Evolutionary conservation across 495 filamentous ascomycete genomes (phyloP).

Genomic region (Aspergillus sclerotioniger): DNA sequence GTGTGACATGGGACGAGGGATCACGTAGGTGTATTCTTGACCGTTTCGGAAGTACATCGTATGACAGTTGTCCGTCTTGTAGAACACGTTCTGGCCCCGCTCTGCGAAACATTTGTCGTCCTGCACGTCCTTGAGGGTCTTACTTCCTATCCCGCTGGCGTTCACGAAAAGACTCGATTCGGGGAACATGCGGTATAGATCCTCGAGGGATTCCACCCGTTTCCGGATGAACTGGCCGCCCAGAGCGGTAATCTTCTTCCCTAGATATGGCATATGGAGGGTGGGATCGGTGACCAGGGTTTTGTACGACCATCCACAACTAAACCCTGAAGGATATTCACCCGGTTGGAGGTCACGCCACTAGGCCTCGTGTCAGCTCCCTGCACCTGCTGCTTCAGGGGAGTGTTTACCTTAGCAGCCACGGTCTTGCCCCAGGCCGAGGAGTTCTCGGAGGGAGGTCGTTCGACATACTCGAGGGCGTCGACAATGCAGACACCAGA

Average conservation of each 20-base stretch:
- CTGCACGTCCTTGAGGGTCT: constrained; percentile 34
- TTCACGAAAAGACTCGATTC: constrained; percentile 44
- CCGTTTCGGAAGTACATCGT: constrained; percentile 45
- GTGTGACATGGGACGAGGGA: constrained; percentile 42
- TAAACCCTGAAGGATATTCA: constrained; percentile 40
- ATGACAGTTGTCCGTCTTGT: constrained; percentile 29
- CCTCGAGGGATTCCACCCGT: constrained; percentile 36
- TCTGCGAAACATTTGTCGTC: constrained; percentile 43
- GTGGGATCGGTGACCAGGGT: constrained; percentile 44
- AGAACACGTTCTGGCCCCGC: constrained; percentile 45
- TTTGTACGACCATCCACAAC: constrained; percentile 40
- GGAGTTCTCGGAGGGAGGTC: constrained; percentile 33
- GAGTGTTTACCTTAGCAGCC: constrained; percentile 33
- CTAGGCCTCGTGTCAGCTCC: constrained; percentile 18
- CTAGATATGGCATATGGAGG: constrained; percentile 41
- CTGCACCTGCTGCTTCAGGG: background rate
- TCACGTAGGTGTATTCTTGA: constrained; percentile 50
- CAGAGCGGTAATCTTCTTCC: constrained; percentile 27
- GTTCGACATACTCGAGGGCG: constrained; percentile 38
- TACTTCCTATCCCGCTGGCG: constrained; percentile 42
- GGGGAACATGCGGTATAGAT: constrained; percentile 40
- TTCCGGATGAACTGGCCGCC: constrained; percentile 40
- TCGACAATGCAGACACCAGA: constrained; percentile 41
- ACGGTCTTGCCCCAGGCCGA: constrained; percentile 41
- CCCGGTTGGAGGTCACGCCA: constrained; percentile 34